Evolutionary conservation across 1,284 basidiomycete species (phyloP), one percentile per base, ranked within the genome.

Genomic region (Volvariella surrecta): DNA sequence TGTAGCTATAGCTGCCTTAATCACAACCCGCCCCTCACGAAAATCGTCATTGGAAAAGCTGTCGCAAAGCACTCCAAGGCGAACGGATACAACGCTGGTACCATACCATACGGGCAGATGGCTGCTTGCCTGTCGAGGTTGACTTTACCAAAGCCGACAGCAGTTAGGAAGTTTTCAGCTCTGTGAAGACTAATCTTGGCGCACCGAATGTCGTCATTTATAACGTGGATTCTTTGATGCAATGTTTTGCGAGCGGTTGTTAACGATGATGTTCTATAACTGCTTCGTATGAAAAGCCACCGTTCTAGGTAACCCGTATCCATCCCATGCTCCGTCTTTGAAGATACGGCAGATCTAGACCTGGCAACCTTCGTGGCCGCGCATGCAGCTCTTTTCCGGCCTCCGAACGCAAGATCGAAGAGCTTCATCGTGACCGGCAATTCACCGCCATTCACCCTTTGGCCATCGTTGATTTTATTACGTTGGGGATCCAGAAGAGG

Each of bases 381-480:
- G 7, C 53, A 61, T 45, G 51, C 57, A 42, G 58, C 58, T 2
- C 16, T 61, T n/a, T 1, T 9, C 40, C 0, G 53, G 54, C 8
- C 60, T 62, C 54, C 54, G 54, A 8, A 41, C 40, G 2, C 21
- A 48, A 1, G 46, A 58, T 50, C 53, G 1, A 60, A 58, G 41
- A 51, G 53, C 0, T 62, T 50, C 53, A 61, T 62, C 44, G 50
- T 52, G 1, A 62, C 58, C 0, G 59, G 60, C 7, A 61, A 60
- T 39, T 37, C 55, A 3, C 51, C 61, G 4, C 56, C 60, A 3
- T 60, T 55, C 44, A 20, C 40, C 2, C 48, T 47, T 8, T 41
- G 38, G 40, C 49, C 1, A 16, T 43, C 4, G 37, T 48, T 3
- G 13, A 20, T 7, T 54, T 34, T 15, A 47, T 48, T 37, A 51